These are phyloP conservation scores for Nadsonia commutata DNA, from an alignment of 1,139 yeast genomes.

Conservation along the genomic window DNA sequence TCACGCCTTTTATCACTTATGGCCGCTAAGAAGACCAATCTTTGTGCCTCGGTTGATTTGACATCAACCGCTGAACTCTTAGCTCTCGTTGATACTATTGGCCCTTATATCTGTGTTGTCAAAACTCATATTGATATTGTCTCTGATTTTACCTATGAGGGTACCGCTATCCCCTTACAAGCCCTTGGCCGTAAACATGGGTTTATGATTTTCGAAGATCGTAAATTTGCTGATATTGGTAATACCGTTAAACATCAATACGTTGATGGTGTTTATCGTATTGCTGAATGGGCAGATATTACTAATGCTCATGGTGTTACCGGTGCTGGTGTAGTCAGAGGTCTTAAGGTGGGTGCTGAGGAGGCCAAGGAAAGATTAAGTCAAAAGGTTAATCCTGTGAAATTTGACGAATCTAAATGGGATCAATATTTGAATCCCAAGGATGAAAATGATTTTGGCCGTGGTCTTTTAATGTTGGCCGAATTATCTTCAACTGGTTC, in stretches of 20 bases:
- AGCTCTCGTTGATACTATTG: conserved; percentile 56
- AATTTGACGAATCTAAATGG: conserved; percentile 1
- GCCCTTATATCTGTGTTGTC: conserved; percentile 82
- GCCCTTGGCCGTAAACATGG: conserved; percentile 60
- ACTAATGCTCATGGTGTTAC: conserved; percentile 98
- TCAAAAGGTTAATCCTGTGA: not conserved
- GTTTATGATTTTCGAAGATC: conserved; percentile 83
- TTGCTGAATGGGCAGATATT: conserved; percentile 90
- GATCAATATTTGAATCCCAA: conserved; percentile 29
- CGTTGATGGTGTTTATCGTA: conserved; percentile 74
- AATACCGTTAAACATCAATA: conserved; percentile 92
- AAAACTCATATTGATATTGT: conserved; percentile 92
- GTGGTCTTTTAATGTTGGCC: conserved; percentile 91
- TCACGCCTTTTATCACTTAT: conserved; percentile 56
- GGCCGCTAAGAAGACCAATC: conserved; percentile 68
- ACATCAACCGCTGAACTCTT: conserved; percentile 64
- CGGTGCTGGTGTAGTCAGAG: conserved; percentile 84
- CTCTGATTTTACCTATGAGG: conserved; percentile 73
- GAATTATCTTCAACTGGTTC: conserved; percentile 91
- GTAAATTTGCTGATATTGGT: conserved; percentile 99
- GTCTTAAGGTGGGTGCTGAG: conserved; percentile 67
- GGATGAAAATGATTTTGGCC: conserved; percentile 16
- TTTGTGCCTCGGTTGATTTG: conserved; percentile 95
- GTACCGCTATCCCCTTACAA: conserved; percentile 60
- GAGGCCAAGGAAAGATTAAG: conserved; percentile 39